phyloP scores from a whole-genome alignment of 306 rosid species.

The Vigna nakashimae region DNA sequence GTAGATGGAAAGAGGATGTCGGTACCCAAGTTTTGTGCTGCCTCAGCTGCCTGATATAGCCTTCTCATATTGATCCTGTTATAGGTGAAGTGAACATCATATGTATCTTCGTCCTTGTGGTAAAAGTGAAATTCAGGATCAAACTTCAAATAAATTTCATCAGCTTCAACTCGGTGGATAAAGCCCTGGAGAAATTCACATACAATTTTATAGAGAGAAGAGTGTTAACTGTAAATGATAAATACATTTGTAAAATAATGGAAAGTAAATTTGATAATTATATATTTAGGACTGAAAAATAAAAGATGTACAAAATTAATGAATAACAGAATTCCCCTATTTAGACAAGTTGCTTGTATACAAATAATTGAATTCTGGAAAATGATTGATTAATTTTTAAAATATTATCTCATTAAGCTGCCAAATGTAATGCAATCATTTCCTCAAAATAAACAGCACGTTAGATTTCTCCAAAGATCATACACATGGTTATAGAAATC shows the following conservation, averaged over 20 bases:
- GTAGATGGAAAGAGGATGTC: constrained; percentile 71
- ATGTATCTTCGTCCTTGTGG: constrained; percentile 61
- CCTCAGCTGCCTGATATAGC: constrained; percentile 77
- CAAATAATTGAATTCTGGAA: neutral
- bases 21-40: constrained; percentile 52
- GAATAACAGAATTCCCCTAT: constrained; percentile 3
- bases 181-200: constrained; percentile 64
- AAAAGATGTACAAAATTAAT: constrained; percentile 23
- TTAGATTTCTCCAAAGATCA: constrained; percentile 15
- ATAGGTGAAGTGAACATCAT: constrained; percentile 72
- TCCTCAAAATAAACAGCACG: neutral
- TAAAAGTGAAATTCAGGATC: constrained; percentile 51
- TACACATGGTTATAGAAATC: neutral
- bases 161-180: constrained; percentile 85
- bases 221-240: constrained; percentile 15
- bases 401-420: neutral
- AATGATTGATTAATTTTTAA: constrained; percentile 2
- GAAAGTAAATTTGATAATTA: constrained; percentile 10
- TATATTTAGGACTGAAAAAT: constrained; percentile 7
- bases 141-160: constrained; percentile 76
- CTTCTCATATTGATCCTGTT: constrained; percentile 82
- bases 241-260: constrained; percentile 4
- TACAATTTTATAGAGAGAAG: constrained; percentile 8
- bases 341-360: constrained; percentile 2
- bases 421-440: neutral